Conservation (phyloP, 148 eudicot genomes). For the Tetragonia tetragonoides region DNA sequence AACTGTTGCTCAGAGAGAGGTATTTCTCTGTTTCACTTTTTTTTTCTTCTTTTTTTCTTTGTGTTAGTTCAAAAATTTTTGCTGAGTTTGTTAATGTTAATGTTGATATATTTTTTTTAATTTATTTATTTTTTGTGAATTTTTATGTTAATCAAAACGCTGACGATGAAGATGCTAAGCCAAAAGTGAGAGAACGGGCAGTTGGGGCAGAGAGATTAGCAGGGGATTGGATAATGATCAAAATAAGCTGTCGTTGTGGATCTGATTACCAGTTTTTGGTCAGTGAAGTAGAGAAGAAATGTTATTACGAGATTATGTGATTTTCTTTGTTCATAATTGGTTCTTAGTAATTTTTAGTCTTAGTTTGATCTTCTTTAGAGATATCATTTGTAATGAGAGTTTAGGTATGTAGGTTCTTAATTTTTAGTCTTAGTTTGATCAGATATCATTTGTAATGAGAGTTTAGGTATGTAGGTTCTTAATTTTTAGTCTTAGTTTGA, state of each 20-base stretch:
- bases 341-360: too few species aligned
- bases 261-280: constrained; percentile 5
- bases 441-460: too few species aligned
- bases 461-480: too few species aligned
- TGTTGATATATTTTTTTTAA: too few species aligned
- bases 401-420: too few species aligned
- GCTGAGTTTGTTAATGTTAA: neutral
- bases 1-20: neutral
- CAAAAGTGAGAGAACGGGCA: neutral
- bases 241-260: constrained; percentile 17
- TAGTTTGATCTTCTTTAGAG: neutral
- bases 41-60: neutral
- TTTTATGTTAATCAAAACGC: neutral
- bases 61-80: neutral
- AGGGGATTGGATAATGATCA: constrained; percentile 17
- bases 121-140: neutral
- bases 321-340: neutral
- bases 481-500: too few species aligned
- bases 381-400: too few species aligned
- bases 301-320: constrained; percentile 17
- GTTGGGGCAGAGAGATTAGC: constrained; percentile 13
- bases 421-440: too few species aligned
- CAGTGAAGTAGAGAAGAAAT: constrained; percentile 16
- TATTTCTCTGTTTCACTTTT: neutral
- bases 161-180: neutral